A percentile compares a stretch with the other conserved stretches of the same genome.
Evolutionary conservation across 2,329 filamentous ascomycete species (phyloP).

Genomic region (Aureobasidium sp.): DNA sequence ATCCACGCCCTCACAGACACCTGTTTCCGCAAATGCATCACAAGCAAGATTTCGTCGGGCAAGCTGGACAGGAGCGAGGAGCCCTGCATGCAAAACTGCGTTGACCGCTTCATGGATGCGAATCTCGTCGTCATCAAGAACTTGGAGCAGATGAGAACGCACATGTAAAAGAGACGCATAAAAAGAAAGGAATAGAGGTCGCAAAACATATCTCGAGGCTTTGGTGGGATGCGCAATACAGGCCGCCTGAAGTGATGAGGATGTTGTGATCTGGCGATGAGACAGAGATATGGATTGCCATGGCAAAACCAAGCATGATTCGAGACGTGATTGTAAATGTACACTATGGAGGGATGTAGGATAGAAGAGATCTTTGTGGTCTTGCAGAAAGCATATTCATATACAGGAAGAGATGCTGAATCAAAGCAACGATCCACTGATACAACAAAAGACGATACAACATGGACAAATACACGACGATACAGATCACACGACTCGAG

Average conservation of each 20-base stretch:
- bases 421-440: not conserved
- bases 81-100: constrained; percentile 82
- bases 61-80: constrained; percentile 73
- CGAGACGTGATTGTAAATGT: not conserved
- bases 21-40: constrained; percentile 94
- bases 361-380: not conserved
- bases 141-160: constrained; percentile 56
- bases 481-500: not conserved
- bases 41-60: constrained; percentile 61
- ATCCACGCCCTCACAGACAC: constrained; percentile 64
- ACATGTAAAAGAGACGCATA: not conserved
- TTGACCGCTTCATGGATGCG: constrained; percentile 87
- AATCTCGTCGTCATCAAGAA: constrained; percentile 81
- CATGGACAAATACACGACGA: not conserved
- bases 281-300: no score
- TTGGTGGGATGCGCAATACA: not conserved
- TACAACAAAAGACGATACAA: not conserved
- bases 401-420: not conserved
- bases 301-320: not conserved
- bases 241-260: not conserved
- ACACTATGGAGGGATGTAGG: constrained; percentile 9
- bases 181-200: not conserved
- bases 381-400: not conserved
- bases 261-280: no score
- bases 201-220: not conserved